phyloP scores from a whole-genome alignment of 108 stramenopile species.

The Mediolabrus comicus region DNA sequence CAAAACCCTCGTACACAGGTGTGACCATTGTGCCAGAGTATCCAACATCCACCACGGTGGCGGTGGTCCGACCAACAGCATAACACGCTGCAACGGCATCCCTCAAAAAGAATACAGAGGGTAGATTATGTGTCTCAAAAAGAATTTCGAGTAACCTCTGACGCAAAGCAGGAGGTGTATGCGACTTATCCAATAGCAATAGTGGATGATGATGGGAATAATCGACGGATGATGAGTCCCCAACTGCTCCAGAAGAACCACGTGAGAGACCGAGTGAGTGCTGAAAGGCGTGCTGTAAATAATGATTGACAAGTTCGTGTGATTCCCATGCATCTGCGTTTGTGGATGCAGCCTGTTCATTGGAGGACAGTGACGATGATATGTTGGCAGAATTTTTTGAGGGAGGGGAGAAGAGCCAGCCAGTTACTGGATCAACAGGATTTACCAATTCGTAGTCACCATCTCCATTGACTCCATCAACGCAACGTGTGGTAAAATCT shows the following conservation, averaged over 20 bases:
- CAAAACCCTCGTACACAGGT: conserved; percentile 87
- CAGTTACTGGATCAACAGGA: conserved; percentile 77
- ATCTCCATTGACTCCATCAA: conserved; percentile 36
- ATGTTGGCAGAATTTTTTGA: background rate
- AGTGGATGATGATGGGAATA: conserved; percentile 52
- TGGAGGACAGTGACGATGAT: conserved; percentile 21
- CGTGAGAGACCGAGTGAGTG: conserved; percentile 16
- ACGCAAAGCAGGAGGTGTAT: conserved; percentile 80
- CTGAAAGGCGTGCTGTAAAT: conserved; percentile 29
- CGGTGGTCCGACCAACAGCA: conserved; percentile 80
- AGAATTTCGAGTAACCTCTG: conserved; percentile 72
- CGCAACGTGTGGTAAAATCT: conserved; percentile 56
- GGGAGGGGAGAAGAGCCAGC: conserved; percentile 40
- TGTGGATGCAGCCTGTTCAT: background rate
- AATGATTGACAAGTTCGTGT: conserved; percentile 34
- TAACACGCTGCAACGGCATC: conserved; percentile 86
- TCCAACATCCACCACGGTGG: conserved; percentile 82
- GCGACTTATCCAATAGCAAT: conserved; percentile 71
- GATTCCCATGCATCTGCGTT: conserved; percentile 34
- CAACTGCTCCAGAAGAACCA: background rate
- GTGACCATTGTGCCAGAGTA: conserved; percentile 75
- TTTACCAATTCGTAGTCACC: conserved; percentile 64
- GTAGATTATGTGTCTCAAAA: conserved; percentile 76
- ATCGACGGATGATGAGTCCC: background rate
- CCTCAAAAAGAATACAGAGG: conserved; percentile 86